Percentiles rank a stretch among this genome's conserved stretches.
phyloP scores from a whole-genome alignment of 169 alveolate species.

The Plasmodium reichenowi region DNA sequence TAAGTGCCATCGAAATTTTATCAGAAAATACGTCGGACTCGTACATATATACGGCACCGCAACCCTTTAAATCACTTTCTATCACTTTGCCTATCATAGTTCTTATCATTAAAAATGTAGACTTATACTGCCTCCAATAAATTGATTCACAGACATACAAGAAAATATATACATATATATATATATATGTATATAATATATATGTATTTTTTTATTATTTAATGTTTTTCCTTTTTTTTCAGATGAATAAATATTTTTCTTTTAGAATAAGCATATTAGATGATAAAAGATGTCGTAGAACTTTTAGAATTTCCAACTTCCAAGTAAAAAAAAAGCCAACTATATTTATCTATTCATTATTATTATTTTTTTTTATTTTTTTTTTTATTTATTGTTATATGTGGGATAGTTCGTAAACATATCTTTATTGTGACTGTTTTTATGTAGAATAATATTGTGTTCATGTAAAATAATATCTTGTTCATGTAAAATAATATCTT shows the following conservation, averaged over 20 bases:
- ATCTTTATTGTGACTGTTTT: too few species aligned
- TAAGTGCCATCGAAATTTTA: constrained; percentile 62
- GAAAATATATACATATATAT: too few species aligned
- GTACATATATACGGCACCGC: constrained; percentile 58
- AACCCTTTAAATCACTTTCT: constrained; percentile 21
- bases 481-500: too few species aligned
- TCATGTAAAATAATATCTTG: too few species aligned
- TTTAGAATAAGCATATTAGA: constrained; percentile 97
- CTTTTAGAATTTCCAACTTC: constrained; percentile 97
- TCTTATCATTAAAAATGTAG: constrained; percentile 65
- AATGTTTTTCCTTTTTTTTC: constrained; percentile 18
- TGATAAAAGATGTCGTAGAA: constrained; percentile 95
- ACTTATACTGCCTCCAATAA: neutral
- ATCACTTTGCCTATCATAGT: constrained; percentile 55
- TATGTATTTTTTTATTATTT: neutral
- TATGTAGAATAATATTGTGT: too few species aligned
- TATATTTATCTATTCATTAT: too few species aligned
- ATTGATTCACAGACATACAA: too few species aligned
- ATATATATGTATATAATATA: too few species aligned
- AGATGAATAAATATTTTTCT: constrained; percentile 95
- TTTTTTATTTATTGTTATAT: too few species aligned
- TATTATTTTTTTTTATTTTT: constrained; percentile 1
- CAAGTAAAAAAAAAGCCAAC: constrained; percentile 81
- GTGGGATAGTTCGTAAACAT: too few species aligned
- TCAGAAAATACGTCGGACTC: constrained; percentile 72